phyloP scores from a whole-genome alignment of 1,284 basidiomycete species.

The Athelia psychrophila region DNA sequence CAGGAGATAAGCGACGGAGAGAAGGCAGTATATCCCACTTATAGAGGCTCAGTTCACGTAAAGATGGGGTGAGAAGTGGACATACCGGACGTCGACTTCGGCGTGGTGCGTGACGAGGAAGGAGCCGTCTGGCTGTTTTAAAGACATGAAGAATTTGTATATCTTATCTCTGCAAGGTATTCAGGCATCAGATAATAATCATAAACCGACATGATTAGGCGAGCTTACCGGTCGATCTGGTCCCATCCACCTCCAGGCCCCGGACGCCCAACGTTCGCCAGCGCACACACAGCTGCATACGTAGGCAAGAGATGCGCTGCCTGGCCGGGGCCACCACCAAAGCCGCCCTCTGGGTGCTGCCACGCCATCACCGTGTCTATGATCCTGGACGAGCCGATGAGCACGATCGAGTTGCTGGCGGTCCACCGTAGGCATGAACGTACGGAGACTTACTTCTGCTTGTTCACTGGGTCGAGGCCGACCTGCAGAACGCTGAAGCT shows the following conservation, averaged over 20 bases:
- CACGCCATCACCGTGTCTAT: constrained; percentile 76
- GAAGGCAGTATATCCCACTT: constrained; percentile 50
- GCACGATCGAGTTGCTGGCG: background rate
- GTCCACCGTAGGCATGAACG: too few relatives aligned
- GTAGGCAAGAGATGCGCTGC: constrained; percentile 87
- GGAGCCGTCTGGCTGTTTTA: constrained; percentile 94
- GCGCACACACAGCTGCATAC: constrained; percentile 83
- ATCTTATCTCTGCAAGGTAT: constrained; percentile 52
- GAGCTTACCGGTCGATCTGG: constrained; percentile 66
- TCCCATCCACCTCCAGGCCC: constrained; percentile 83
- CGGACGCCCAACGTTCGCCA: constrained; percentile 80
- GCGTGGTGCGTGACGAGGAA: constrained; percentile 88
- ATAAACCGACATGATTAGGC: background rate
- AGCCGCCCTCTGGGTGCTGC: constrained; percentile 85
- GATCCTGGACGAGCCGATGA: constrained; percentile 38
- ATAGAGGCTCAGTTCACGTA: background rate
- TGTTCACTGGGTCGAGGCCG: constrained; percentile 70
- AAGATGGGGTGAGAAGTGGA: constrained; percentile 7
- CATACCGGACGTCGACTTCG: constrained; percentile 91
- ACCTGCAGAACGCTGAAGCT: constrained; percentile 77
- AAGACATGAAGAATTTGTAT: constrained; percentile 88
- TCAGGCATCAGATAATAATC: background rate
- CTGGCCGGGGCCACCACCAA: constrained; percentile 90
- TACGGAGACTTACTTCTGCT: constrained; percentile 56
- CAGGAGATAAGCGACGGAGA: constrained; percentile 39